Evolutionary conservation across 2,329 filamentous ascomycete genomes (phyloP), one percentile per base, ranked within the genome.

Genomic region (Amphichorda felina): DNA sequence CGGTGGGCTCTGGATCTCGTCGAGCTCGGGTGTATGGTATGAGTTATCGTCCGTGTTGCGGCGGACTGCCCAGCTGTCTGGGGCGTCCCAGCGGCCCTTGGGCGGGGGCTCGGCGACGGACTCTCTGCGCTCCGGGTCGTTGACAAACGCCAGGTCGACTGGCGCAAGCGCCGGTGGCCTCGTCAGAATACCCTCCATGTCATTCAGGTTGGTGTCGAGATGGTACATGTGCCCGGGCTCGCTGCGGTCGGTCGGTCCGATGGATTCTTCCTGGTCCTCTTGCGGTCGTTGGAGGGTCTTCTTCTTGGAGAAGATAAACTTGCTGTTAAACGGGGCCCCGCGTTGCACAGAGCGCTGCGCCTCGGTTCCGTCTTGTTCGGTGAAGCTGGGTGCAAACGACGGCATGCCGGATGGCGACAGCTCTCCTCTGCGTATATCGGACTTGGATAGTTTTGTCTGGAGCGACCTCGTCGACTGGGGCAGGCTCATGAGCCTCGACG

Each of bases 41-140:
- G 68, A 63, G 41, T 70, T 71, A 37, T 85, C 81, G 45, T 86
- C 79, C 7, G 72, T 74, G 30, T 68, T 68, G 40, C 77, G 79
- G 45, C 83, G 84, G 18, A 96, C 89, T 34, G 84, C 87, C 91
- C 91, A 98, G 54, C 88, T 95, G 55, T 96, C 89, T 2, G 91
- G 89, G 4, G 88, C 88, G 55, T 93, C 84, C 89, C 89, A 98
- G 4, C 75, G 75, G 2, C 79, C 77, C 37, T 65, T 64, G 3
- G 60, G 60, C 2, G 50, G 38, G 21, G 47, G 47, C 14, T 55
- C 56, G 19, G 48, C 41, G 17, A 53, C 40, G 14, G 54, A 54
- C 27, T 57, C 54, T 18, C 50, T 45, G 31, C 51, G 58, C 17
- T 72, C 66, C 19, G 57, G 53, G 25, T 71, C 66, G 19, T 61